Evolutionary conservation across 768 basidiomycete species (phyloP).

Genomic region (Phlebiopsis flavidoalba): DNA sequence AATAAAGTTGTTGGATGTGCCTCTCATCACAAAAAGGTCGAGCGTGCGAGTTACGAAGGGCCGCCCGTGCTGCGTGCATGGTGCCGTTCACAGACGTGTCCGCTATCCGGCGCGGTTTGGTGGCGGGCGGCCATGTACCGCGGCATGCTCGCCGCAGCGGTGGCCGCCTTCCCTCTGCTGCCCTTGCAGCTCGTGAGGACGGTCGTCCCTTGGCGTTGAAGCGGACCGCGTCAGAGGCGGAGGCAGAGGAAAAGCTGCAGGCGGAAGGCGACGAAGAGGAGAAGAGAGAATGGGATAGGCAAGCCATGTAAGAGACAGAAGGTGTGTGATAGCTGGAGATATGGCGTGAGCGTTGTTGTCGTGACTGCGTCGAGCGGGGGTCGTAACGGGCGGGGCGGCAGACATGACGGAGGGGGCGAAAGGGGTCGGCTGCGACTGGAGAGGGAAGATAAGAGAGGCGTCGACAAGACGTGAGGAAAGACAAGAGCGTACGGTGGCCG

Average conservation of each 20-base stretch:
- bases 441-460: slow-evolving; percentile 11
- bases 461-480: slow-evolving; percentile 18
- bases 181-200: slow-evolving; percentile 82
- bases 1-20: slow-evolving; percentile 86
- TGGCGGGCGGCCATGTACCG: slow-evolving; percentile 82
- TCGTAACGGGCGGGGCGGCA: slow-evolving; percentile 51
- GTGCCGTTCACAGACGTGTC: slow-evolving; percentile 77
- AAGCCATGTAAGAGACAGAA: slow-evolving; percentile 86
- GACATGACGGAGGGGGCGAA: slow-evolving; percentile 19
- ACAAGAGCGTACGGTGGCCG: slow-evolving; percentile 11
- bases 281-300: slow-evolving; percentile 87
- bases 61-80: slow-evolving; percentile 69
- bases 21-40: slow-evolving; percentile 84
- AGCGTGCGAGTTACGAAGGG: slow-evolving; percentile 69
- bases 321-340: slow-evolving; percentile 78
- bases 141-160: slow-evolving; percentile 79
- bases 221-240: slow-evolving; percentile 61
- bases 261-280: slow-evolving; percentile 83
- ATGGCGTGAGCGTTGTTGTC: slow-evolving; percentile 58
- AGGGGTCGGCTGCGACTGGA: slow-evolving; percentile 26
- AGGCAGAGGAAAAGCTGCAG: slow-evolving; percentile 67
- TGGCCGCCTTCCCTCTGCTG: slow-evolving; percentile 81
- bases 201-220: slow-evolving; percentile 68
- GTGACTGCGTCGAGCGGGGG: slow-evolving; percentile 33
- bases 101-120: slow-evolving; percentile 74